Evolutionary conservation across 2,329 filamentous ascomycete species (phyloP).

Genomic region (Xylaria digitata): DNA sequence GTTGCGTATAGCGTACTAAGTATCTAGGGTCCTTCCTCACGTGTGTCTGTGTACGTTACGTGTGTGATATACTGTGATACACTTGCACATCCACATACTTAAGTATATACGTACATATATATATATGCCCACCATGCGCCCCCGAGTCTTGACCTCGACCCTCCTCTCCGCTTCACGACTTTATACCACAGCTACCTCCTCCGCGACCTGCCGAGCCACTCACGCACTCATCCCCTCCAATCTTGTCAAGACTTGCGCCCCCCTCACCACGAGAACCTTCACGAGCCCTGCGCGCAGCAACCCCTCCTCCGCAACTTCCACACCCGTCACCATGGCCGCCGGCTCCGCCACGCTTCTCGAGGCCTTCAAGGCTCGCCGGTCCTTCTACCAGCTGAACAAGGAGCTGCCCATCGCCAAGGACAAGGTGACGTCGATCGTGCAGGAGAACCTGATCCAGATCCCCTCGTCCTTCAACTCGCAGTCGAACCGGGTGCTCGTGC

Average conservation of each 20-base stretch:
- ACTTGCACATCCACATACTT: background rate
- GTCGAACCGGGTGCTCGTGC: slow-evolving; percentile 79
- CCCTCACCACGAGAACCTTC: slow-evolving; percentile 39
- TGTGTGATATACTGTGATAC: background rate
- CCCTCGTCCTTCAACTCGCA: slow-evolving; percentile 92
- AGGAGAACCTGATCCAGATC: slow-evolving; percentile 72
- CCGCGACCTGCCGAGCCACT: slow-evolving; percentile 36
- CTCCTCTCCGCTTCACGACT: slow-evolving; percentile 43
- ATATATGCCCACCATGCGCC: slow-evolving; percentile 47
- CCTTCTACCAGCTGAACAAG: slow-evolving; percentile 75
- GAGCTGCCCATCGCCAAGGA: slow-evolving; percentile 67
- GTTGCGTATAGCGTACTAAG: too few species aligned
- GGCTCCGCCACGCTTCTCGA: slow-evolving; percentile 64
- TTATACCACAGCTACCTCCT: slow-evolving; percentile 28
- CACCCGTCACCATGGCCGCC: slow-evolving; percentile 56
- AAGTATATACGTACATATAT: slow-evolving; percentile 25
- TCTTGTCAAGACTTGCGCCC: slow-evolving; percentile 36
- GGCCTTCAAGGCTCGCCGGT: slow-evolving; percentile 74
- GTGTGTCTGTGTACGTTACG: background rate
- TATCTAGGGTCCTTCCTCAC: background rate
- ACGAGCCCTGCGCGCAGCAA: slow-evolving; percentile 37
- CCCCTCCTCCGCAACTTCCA: slow-evolving; percentile 39
- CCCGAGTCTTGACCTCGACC: slow-evolving; percentile 44
- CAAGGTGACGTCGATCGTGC: slow-evolving; percentile 73
- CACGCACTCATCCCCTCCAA: slow-evolving; percentile 17